A percentile compares a stretch with the other conserved stretches of the same genome.
phyloP scores from a whole-genome alignment of 108 stramenopile species.

The Nitzschia inconspicua region DNA sequence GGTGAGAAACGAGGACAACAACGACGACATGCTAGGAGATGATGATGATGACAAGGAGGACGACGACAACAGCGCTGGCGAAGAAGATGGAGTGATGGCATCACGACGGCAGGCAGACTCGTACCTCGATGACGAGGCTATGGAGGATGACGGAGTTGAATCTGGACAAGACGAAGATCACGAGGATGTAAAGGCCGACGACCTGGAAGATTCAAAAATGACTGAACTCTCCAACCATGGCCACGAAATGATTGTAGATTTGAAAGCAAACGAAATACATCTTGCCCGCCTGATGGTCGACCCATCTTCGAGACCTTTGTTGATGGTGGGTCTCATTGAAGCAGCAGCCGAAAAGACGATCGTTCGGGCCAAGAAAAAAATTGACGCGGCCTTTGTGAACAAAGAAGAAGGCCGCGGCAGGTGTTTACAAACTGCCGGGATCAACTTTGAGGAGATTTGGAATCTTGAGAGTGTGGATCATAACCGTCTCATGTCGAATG shows the following conservation, averaged over 20 bases:
- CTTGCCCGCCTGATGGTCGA: constrained; percentile 68
- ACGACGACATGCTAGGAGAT: constrained; percentile 34
- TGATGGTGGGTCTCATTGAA: constrained; percentile 97
- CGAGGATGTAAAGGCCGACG: constrained; percentile 63
- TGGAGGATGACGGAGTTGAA: constrained; percentile 62
- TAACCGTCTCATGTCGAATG: constrained; percentile 83
- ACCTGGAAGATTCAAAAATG: constrained; percentile 49
- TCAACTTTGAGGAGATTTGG: constrained; percentile 94
- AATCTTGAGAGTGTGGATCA: constrained; percentile 84
- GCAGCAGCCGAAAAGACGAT: constrained; percentile 74
- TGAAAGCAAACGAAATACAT: constrained; percentile 48
- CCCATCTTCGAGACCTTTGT: constrained; percentile 85
- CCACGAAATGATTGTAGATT: constrained; percentile 27
- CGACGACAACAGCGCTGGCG: constrained; percentile 32
- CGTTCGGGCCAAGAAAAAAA: constrained; percentile 76
- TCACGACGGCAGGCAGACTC: constrained; percentile 30
- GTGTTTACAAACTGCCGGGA: constrained; percentile 93
- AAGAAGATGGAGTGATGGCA: constrained; percentile 40
- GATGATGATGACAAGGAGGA: constrained; percentile 76
- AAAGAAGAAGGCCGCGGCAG: constrained; percentile 79
- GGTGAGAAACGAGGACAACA: constrained; percentile 33
- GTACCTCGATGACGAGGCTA: constrained; percentile 81
- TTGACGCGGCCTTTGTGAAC: constrained; percentile 83
- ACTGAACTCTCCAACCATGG: not conserved
- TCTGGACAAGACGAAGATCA: constrained; percentile 47